Base-by-base conservation (phyloP, 2,329 filamentous ascomycete genomes). In the Fusarium sp. region DNA sequence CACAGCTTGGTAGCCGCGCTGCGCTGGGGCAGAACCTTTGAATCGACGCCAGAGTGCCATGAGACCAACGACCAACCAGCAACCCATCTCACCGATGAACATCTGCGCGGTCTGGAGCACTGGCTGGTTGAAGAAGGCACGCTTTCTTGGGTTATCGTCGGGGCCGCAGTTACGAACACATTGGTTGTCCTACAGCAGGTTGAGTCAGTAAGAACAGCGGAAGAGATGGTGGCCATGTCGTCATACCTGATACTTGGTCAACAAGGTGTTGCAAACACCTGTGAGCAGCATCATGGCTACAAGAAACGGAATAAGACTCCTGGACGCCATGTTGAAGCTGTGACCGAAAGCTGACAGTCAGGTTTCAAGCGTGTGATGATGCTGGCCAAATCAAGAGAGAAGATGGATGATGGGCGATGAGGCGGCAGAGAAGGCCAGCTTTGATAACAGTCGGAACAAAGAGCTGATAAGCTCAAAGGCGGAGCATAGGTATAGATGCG, bases 221-320 rank as follows among this genome's bases (percentile, higher is more conserved):
- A 49, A 47, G 33, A 33, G 33, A 50, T n/a, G 11, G 23, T 50
- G 52, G 28, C 37, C 20, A 68, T 62, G 55, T 65, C 41, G 44
- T 77, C 83, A 65, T 80, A 94, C 94, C 84, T 98, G 95, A 77
- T 94, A 97, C 78, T 99, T 99, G 73, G 95, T 97, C 75, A 99
- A 85, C 65, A 99, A 88, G 3, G 96, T 99, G 80, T 99, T 99
- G 85, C 94, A 97, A 66, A 97, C 94, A 67, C 95, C 95, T 26
- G 95, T 97, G 77, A 97, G 82, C 77, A 98, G 85, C 95, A 98
- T 98, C 93, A 97, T 97, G 74, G 86, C 91, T 80, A 98, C 93
- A 68, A 98, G 85, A 76, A 97, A 87, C 37, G 94, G 94, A 63
- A 98, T 88, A 57, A 93, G 78, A 37, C 88, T 87, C 78, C 88